phyloP scores from a whole-genome alignment of 768 basidiomycete species.

The Boletus sp. region DNA sequence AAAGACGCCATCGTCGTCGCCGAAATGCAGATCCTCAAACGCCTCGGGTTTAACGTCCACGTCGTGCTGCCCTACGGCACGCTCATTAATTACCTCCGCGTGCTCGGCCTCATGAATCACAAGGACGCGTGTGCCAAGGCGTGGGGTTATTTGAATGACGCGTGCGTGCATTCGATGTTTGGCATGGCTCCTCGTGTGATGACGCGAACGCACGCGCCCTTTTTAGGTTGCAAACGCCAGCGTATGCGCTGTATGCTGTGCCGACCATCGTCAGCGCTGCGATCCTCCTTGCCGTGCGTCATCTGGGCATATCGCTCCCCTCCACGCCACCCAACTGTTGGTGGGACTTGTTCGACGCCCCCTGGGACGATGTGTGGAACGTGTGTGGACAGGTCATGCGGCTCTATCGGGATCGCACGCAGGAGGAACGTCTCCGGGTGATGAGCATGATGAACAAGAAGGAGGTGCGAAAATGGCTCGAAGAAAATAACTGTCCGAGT shows the following conservation, averaged over 20 bases:
- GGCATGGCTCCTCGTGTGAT: too few relatives aligned
- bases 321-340: conserved; percentile 70
- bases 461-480: conserved; percentile 81
- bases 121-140: conserved; percentile 70
- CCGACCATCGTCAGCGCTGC: conserved; percentile 88
- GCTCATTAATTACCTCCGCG: conserved; percentile 88
- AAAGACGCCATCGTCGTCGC: conserved; percentile 92
- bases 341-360: conserved; percentile 94
- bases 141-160: conserved; percentile 96
- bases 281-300: conserved; percentile 77
- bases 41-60: conserved; percentile 92
- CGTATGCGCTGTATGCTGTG: conserved; percentile 86
- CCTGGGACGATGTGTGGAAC: conserved; percentile 85
- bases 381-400: conserved; percentile 85
- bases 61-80: conserved; percentile 93
- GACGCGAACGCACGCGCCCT: not conserved
- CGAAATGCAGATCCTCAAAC: conserved; percentile 97
- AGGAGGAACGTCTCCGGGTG: conserved; percentile 46
- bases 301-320: conserved; percentile 72
- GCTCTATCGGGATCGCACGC: conserved; percentile 60
- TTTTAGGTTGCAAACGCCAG: conserved; percentile 80
- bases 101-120: conserved; percentile 80
- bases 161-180: conserved; percentile 51
- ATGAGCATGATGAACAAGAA: conserved; percentile 67
- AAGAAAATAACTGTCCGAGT: conserved; percentile 40